Evolutionary conservation across 129 eudicot species (phyloP), one percentile per base, ranked within the genome.

Genomic region (Sambucus nigra): DNA sequence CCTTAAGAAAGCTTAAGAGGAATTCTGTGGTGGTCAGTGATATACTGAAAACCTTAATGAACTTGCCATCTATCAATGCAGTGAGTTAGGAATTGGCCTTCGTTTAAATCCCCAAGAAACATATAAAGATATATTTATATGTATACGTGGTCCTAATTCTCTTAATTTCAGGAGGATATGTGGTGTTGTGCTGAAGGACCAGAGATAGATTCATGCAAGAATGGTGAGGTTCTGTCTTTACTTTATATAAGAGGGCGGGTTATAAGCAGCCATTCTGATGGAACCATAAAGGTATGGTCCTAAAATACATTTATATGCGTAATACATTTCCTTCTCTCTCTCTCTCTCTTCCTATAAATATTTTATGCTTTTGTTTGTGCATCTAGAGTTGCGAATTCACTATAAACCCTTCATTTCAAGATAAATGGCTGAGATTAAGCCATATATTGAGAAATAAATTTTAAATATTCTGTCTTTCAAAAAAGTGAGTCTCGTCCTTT

Each of bases 191-290:
- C 76, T 68, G 88, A 84, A 68, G 76, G 80, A 41, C 74, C 71
- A 2, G 88, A 80, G 75, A 21, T 74, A 28, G 87, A 84, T 63
- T 63, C 73, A 19, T 60, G 76, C 51, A 74, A 67, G 73, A 84
- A 76, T 10, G 94, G 94, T 4, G 94, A 84, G 67, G 80, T 80
- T 57, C 61, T 80, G 47, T 70, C 79, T 20, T 53, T 84, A 77
- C 15, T 80, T 60, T 66, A 70, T 47, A n/a, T 73, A 4, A 80
- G 71, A 68, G 75, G 74, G 1, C 81, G 88, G 8, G 32, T 76
- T 32, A 80, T 84, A 67, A 84, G 88, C 60, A 74, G 94, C 61
- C 88, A 84, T 66, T 70, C 84, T 29, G 94, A 84, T 80, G 94
- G 94, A 68, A 80, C 94, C 27, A 70, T 84, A 51, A 84, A 84